Base-by-base conservation (phyloP, 768 basidiomycete species). In the Auricularia cornea region DNA sequence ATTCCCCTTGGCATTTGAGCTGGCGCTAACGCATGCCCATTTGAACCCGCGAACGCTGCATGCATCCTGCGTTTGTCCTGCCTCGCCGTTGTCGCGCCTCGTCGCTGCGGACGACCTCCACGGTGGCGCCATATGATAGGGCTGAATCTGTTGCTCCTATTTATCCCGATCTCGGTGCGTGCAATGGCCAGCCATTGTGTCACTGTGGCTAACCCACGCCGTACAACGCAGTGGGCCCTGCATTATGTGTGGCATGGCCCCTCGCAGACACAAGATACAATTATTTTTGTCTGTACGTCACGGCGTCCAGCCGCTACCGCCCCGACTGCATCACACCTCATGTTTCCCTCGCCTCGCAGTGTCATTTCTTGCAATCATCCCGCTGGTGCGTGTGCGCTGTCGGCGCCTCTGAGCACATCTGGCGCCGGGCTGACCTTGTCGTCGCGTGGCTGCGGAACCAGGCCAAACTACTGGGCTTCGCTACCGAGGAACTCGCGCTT, bases 401-500 rank as follows among this genome's bases (percentile, higher is more conserved):
- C 23, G 5, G 3, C 20, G 35, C 44, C 11, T 48, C 44, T 23
- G 44, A 6, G 23, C n/a, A n/a, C n/a, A 48, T 23, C 11, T 23
- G 20, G 44, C 44, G 16, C 20, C 16, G 6, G 20, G 12, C 16
- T 26, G 54, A 26, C 30, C 54, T 4, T 26, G 6, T 57, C 26
- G 28, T 57, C 26, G 54, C 28, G 8, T 29, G 26, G 48, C 32
- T 1, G 11, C 30, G 65, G n/a, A n/a, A 31, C 14, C 35, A 38
- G 32, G 1, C 31, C 1, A 63, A 90, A 88, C 74, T 93, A 3
- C 79, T 94, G 2, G 88, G 86, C 1, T 93, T 92, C 70, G 90
- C 90, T 1, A 94, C 92, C 0, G 92, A 94, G 64, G 90, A 94
- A 66, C 67, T 94, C 20, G 89, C 92, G 3, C 69, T 92, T 62